A percentile compares a stretch with the other conserved stretches of the same genome.
These are phyloP conservation scores for Petrea volubilis DNA, from an alignment of 257 asterid genomes.

Conservation along the genomic window DNA sequence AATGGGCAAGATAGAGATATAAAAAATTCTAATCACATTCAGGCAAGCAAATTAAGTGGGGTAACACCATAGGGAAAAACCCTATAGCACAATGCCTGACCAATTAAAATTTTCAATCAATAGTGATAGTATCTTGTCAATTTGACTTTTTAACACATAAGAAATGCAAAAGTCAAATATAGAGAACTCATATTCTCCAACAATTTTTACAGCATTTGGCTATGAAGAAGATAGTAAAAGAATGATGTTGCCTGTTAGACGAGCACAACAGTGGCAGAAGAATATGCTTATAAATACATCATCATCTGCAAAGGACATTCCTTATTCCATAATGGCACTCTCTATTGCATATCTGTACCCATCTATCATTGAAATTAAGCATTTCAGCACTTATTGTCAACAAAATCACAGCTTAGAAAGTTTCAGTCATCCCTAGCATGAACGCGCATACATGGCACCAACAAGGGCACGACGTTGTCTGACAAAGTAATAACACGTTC, in stretches of 20 bases:
- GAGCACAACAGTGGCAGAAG: not conserved
- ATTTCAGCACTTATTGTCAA: not conserved
- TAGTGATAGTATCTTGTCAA: not conserved
- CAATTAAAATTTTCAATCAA: not conserved
- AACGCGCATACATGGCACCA: too few relatives aligned
- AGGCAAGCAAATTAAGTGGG: not conserved
- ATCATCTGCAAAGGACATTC: not conserved
- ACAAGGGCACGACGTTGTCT: too few relatives aligned
- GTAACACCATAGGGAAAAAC: not conserved
- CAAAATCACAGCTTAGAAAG: not conserved
- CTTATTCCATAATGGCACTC: not conserved
- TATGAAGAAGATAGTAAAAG: not conserved
- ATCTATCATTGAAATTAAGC: not conserved
- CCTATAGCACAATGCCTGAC: not conserved
- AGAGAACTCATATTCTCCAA: not conserved
- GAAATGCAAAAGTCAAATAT: not conserved
- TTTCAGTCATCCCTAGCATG: too few relatives aligned
- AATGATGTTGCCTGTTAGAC: not conserved
- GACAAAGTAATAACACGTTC: too few relatives aligned
- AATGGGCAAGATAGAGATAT: not conserved
- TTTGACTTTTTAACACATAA: not conserved
- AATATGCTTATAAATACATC: conserved; percentile 10
- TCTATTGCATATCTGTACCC: not conserved
- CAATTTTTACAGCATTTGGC: not conserved
- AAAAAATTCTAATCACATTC: not conserved